Conservation (phyloP, 306 rosid genomes). For the Fragaria nilgerrensis region DNA sequence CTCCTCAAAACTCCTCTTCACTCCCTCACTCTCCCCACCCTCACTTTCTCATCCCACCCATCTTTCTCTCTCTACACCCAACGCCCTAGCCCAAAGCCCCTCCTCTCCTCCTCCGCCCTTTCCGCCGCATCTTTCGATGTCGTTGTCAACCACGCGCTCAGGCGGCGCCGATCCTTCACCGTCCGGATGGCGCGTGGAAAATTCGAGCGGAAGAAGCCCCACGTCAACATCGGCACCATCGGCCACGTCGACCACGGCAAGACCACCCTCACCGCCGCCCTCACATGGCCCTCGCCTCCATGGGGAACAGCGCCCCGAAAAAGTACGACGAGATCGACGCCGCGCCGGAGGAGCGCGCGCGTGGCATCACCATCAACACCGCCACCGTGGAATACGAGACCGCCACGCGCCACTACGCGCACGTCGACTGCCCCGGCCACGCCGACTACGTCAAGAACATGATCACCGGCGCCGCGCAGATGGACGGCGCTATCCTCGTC, state of each 20-base stretch:
- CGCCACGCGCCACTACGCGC: constrained; percentile 35
- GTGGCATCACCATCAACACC: constrained; percentile 37
- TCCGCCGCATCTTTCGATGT: neutral
- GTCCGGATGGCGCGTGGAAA: constrained; percentile 32
- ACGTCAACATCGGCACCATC: constrained; percentile 37
- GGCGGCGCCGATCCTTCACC: constrained; percentile 1
- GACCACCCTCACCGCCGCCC: constrained; percentile 38
- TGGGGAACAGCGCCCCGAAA: constrained; percentile 36
- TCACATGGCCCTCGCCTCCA: constrained; percentile 38
- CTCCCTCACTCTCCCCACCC: constrained; percentile 6
- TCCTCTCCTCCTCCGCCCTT: neutral
- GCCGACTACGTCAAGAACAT: constrained; percentile 48
- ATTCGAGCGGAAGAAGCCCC: constrained; percentile 41
- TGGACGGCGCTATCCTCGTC: constrained; percentile 45
- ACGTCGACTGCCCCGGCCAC: constrained; percentile 48
- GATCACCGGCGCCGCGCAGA: constrained; percentile 50
- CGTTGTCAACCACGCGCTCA: too few relatives aligned
- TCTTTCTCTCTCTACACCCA: constrained; percentile 15
- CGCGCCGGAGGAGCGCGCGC: constrained; percentile 36
- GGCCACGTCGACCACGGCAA: constrained; percentile 39
- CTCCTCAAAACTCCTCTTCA: constrained; percentile 2
- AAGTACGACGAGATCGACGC: constrained; percentile 40
- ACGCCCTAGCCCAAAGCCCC: neutral
- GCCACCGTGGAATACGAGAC: constrained; percentile 37
- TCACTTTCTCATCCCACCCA: constrained; percentile 1